Percentiles rank a stretch among this genome's conserved stretches.
phyloP scores from a whole-genome alignment of 2,329 filamentous ascomycete species.

The Cephalotrichum gorgonifer region DNA sequence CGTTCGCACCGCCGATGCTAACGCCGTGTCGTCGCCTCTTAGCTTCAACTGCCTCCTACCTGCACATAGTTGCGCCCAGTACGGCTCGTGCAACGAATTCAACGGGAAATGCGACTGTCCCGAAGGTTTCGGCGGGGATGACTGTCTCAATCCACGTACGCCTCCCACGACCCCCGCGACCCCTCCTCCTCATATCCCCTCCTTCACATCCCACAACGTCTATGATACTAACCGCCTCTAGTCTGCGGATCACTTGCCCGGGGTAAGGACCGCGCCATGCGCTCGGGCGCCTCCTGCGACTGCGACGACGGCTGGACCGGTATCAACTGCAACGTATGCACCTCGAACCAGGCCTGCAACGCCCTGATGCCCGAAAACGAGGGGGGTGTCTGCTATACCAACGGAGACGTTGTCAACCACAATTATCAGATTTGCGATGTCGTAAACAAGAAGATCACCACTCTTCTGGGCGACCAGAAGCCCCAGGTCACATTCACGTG shows the following conservation, averaged over 20 bases:
- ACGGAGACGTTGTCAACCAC: slow-evolving; percentile 81
- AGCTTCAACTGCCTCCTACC: slow-evolving; percentile 98
- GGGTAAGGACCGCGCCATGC: slow-evolving; percentile 66
- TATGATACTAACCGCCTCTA: slow-evolving; percentile 13
- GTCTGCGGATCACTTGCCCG: slow-evolving; percentile 82
- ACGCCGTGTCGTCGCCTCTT: slow-evolving; percentile 13
- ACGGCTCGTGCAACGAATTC: slow-evolving; percentile 75
- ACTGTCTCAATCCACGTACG: slow-evolving; percentile 74
- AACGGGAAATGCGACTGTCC: slow-evolving; percentile 92
- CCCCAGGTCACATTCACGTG: slow-evolving; percentile 95
- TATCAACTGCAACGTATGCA: slow-evolving; percentile 97
- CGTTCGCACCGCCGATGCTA: slow-evolving; percentile 12
- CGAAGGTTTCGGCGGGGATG: slow-evolving; percentile 84
- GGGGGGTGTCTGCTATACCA: slow-evolving; percentile 83
- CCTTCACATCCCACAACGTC: background rate
- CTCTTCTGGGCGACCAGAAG: slow-evolving; percentile 72
- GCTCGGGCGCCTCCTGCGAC: slow-evolving; percentile 61
- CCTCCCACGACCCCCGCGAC: background rate
- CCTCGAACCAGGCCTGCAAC: slow-evolving; percentile 72
- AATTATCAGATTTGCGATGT: slow-evolving; percentile 98
- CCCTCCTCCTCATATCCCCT: background rate
- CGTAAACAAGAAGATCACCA: slow-evolving; percentile 87
- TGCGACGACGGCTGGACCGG: slow-evolving; percentile 92
- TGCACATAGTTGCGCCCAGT: slow-evolving; percentile 85
- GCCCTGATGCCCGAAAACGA: slow-evolving; percentile 74